Evolutionary conservation across 176 grass and related monocot species (phyloP).

Genomic region (Areca catechu): DNA sequence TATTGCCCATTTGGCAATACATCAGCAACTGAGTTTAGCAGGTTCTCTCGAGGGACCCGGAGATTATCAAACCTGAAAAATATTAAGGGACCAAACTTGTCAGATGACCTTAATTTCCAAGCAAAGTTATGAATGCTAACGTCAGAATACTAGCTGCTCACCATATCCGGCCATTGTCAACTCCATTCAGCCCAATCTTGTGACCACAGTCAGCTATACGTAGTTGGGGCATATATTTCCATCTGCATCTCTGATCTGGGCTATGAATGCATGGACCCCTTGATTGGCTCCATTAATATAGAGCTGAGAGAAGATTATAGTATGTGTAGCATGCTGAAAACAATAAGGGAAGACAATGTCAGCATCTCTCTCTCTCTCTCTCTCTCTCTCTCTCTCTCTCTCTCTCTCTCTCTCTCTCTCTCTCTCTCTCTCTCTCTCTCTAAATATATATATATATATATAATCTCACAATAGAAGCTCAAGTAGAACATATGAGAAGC

Average conservation of each 20-base stretch:
- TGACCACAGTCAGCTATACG: slow-evolving; percentile 96
- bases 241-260: slow-evolving; percentile 79
- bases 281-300: slow-evolving; percentile 84
- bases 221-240: slow-evolving; percentile 64
- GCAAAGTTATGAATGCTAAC: background rate
- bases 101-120: too few relatives aligned
- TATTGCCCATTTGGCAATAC: slow-evolving; percentile 90
- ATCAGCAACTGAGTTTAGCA: slow-evolving; percentile 90
- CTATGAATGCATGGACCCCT: slow-evolving; percentile 90
- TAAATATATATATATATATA: too few relatives aligned
- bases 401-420: too few relatives aligned
- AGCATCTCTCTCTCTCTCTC: background rate
- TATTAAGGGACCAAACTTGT: too few relatives aligned
- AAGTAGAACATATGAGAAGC: too few relatives aligned
- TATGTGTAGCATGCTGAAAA: slow-evolving; percentile 79
- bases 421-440: too few relatives aligned
- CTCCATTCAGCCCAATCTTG: slow-evolving; percentile 93
- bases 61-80: slow-evolving; percentile 80
- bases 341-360: slow-evolving; percentile 3
- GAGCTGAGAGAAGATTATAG: slow-evolving; percentile 83
- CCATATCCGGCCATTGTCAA: slow-evolving; percentile 98
- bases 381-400: too few relatives aligned
- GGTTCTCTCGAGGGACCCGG: slow-evolving; percentile 77
- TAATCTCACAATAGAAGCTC: too few relatives aligned
- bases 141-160: slow-evolving; percentile 25